Percentiles rank a stretch among this genome's conserved stretches.
These are phyloP conservation scores for Moricandia moricandioides DNA, from an alignment of 345 rosid genomes.

Conservation along the genomic window DNA sequence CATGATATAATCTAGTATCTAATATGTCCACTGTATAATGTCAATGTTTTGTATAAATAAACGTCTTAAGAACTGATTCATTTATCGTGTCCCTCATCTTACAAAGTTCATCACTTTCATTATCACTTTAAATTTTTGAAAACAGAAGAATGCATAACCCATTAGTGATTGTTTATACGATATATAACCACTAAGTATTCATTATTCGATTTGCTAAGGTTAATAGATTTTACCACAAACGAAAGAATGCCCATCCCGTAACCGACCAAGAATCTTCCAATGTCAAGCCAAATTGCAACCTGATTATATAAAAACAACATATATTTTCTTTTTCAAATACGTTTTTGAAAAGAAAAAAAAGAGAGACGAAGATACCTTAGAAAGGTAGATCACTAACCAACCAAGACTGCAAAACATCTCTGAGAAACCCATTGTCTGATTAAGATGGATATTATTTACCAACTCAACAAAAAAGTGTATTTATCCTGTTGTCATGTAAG, in stretches of 20 bases:
- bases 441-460: not conserved
- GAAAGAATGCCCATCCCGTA: constrained; percentile 76
- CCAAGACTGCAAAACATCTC: constrained; percentile 63
- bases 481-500: not conserved
- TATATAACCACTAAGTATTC: not conserved
- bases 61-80: not conserved
- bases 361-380: constrained; percentile 40
- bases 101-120: not conserved
- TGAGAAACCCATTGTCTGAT: constrained; percentile 66
- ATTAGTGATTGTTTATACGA: not conserved
- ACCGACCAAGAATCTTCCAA: constrained; percentile 66
- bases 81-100: not conserved
- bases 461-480: not conserved
- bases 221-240: constrained; percentile 55
- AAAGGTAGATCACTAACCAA: constrained; percentile 56
- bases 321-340: not conserved
- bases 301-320: constrained; percentile 18
- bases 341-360: not conserved
- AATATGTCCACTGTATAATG: not conserved
- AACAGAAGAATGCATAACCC: not conserved
- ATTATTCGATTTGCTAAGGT: not conserved
- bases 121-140: not conserved
- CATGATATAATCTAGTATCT: not conserved
- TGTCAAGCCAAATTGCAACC: constrained; percentile 56
- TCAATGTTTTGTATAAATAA: not conserved